These are phyloP conservation scores for Aeschynomene evenia DNA, from an alignment of 306 rosid species.

Conservation along the genomic window DNA sequence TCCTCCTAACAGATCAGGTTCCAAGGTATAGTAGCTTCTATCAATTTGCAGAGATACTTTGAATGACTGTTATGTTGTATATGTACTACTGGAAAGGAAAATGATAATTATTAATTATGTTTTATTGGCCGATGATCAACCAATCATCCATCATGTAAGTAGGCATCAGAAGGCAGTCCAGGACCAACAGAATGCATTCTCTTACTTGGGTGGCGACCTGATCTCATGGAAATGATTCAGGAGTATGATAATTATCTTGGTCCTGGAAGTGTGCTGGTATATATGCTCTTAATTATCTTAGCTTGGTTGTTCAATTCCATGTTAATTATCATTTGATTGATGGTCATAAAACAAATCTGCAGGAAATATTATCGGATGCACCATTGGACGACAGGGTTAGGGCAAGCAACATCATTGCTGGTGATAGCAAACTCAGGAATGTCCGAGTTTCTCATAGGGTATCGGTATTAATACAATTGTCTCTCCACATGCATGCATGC, in stretches of 20 bases:
- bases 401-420: slow-evolving; percentile 41
- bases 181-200: slow-evolving; percentile 92
- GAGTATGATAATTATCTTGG: slow-evolving; percentile 98
- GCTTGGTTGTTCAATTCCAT: neutral
- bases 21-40: slow-evolving; percentile 58
- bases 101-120: neutral
- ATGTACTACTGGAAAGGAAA: neutral
- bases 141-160: slow-evolving; percentile 37
- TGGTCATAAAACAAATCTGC: slow-evolving; percentile 36
- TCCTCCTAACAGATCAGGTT: slow-evolving; percentile 61
- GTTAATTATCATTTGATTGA: slow-evolving; percentile 13
- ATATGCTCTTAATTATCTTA: too few species aligned
- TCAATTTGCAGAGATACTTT: slow-evolving; percentile 10
- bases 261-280: slow-evolving; percentile 94
- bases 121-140: slow-evolving; percentile 12
- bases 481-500: too few species aligned
- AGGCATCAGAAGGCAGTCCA: slow-evolving; percentile 67
- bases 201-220: slow-evolving; percentile 91
- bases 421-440: slow-evolving; percentile 53
- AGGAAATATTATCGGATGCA: slow-evolving; percentile 85
- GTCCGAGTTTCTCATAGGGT: slow-evolving; percentile 85
- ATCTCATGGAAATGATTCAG: slow-evolving; percentile 74
- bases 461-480: too few species aligned
- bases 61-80: neutral
- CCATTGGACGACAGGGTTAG: slow-evolving; percentile 65